Conservation (phyloP, 129 eudicot species). For the Kitagawia praeruptora region DNA sequence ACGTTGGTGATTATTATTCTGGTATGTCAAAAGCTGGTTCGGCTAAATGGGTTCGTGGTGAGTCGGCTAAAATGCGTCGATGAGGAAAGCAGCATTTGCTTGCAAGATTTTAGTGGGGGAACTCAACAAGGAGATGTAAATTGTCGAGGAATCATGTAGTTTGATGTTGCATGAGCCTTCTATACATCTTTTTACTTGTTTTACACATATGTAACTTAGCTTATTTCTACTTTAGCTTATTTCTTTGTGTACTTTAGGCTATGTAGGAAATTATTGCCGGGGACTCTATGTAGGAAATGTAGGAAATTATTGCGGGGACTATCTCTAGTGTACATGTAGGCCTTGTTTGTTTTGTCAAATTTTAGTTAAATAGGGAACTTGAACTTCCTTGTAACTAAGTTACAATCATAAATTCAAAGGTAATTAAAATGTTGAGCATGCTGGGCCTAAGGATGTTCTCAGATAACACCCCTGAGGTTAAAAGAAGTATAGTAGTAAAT, state of each 20-base stretch:
- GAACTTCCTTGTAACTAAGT: too few relatives aligned
- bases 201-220: neutral
- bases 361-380: too few relatives aligned
- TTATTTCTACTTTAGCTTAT: neutral
- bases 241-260: neutral
- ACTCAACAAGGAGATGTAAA: neutral
- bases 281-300: too few relatives aligned
- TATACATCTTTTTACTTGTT: neutral
- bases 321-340: neutral
- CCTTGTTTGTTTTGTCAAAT: too few relatives aligned
- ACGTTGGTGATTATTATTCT: slow-evolving; percentile 71
- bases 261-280: neutral
- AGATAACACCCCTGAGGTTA: too few relatives aligned
- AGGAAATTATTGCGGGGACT: neutral
- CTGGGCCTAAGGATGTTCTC: too few relatives aligned
- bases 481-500: too few relatives aligned
- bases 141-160: neutral
- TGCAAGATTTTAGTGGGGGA: neutral
- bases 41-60: slow-evolving; percentile 58
- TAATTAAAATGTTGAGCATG: too few relatives aligned
- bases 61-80: slow-evolving; percentile 24
- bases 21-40: slow-evolving; percentile 46
- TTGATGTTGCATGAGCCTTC: neutral
- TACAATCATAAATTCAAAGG: too few relatives aligned
- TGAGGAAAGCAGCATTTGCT: neutral